Evolutionary conservation across 129 eudicot genomes (phyloP).

Genomic region (Flaveria brownii): DNA sequence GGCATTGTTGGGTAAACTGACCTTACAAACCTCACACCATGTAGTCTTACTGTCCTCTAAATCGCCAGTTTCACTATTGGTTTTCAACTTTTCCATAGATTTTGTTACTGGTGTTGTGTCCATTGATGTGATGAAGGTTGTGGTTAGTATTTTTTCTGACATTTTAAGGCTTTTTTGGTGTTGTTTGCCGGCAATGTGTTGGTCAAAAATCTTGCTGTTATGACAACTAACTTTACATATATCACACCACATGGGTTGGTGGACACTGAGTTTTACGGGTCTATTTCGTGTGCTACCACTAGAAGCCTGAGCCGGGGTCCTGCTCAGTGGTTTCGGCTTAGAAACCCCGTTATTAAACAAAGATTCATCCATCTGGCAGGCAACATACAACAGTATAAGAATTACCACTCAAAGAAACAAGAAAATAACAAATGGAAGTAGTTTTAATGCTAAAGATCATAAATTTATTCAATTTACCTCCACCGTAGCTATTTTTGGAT

Average conservation of each 20-base stretch:
- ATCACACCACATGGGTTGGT: background rate
- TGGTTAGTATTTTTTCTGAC: background rate
- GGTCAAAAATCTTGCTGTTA: too few relatives aligned
- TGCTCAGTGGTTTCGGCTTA: constrained; percentile 3
- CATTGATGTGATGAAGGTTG: background rate
- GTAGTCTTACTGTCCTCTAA: background rate
- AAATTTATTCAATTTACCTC: constrained; percentile 25
- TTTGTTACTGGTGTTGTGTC: constrained; percentile 12
- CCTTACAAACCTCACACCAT: constrained; percentile 28
- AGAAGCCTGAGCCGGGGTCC: constrained; percentile 5
- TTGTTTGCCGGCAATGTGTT: background rate
- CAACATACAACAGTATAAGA: constrained; percentile 18
- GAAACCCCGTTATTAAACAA: background rate
- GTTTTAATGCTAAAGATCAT: background rate
- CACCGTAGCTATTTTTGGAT: constrained; percentile 14
- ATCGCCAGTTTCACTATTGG: background rate
- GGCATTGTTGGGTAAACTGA: background rate
- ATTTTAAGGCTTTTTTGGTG: constrained; percentile 5
- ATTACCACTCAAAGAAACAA: background rate
- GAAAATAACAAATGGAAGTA: constrained; percentile 3
- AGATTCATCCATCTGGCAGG: constrained; percentile 14
- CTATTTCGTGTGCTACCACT: background rate
- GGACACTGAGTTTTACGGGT: background rate
- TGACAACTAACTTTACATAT: background rate
- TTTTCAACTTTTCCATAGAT: background rate